Evolutionary conservation across 345 rosid genomes (phyloP).

Genomic region (Trapa bicornis): DNA sequence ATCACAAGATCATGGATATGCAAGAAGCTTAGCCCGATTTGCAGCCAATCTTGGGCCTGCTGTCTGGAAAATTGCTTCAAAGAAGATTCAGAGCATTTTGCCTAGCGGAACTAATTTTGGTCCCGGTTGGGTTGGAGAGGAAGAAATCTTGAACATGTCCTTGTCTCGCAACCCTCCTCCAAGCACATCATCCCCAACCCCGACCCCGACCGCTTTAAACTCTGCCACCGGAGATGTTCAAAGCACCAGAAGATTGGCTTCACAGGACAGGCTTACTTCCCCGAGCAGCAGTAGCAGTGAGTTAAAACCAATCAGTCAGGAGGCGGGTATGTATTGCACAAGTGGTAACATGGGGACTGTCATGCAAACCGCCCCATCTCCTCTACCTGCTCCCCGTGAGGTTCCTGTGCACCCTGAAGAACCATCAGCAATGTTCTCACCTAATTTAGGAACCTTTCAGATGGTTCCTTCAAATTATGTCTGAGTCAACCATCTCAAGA

Average conservation of each 20-base stretch:
- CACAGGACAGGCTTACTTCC: constrained; percentile 23
- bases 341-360: constrained; percentile 16
- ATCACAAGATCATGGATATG: constrained; percentile 54
- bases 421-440: constrained; percentile 15
- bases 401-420: constrained; percentile 15
- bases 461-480: constrained; percentile 14
- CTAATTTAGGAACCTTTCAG: constrained; percentile 7
- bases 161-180: background rate
- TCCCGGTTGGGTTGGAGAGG: constrained; percentile 81
- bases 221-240: constrained; percentile 26
- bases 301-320: constrained; percentile 8
- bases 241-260: constrained; percentile 18
- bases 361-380: constrained; percentile 15
- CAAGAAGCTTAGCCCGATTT: constrained; percentile 78
- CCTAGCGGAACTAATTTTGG: constrained; percentile 53
- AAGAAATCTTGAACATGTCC: constrained; percentile 9
- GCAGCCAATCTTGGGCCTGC: constrained; percentile 81
- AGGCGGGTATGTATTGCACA: constrained; percentile 17
- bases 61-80: constrained; percentile 63
- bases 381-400: constrained; percentile 6
- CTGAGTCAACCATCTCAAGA: constrained; percentile 14
- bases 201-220: background rate
- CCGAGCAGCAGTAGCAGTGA: constrained; percentile 14
- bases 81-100: constrained; percentile 48
- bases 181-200: background rate